A percentile compares a stretch with the other conserved stretches of the same genome.
Conservation (phyloP, 495 filamentous ascomycete genomes). For the Trichoderma orchidacearum region DNA sequence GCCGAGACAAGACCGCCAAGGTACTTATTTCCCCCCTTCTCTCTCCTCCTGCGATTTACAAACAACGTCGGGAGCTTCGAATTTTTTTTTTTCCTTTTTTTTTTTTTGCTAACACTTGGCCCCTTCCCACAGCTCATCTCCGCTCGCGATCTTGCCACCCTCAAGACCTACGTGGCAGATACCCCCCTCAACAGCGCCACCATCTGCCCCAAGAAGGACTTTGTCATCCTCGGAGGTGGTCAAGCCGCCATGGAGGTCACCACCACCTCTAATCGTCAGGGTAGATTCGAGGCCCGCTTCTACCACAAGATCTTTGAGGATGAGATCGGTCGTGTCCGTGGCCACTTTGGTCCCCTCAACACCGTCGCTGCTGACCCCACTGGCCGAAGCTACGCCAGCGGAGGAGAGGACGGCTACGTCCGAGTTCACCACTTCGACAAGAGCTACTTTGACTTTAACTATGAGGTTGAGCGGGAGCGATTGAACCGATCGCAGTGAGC, state of each 20-base stretch:
- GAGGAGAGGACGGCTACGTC: slow-evolving; percentile 97
- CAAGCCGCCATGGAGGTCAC: slow-evolving; percentile 99
- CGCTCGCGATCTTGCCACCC: slow-evolving; percentile 67
- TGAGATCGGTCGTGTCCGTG: slow-evolving; percentile 90
- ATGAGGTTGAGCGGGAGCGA: slow-evolving; percentile 79
- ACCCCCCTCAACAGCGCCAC: slow-evolving; percentile 94
- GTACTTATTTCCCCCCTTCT: slow-evolving; percentile 30
- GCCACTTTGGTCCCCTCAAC: slow-evolving; percentile 88
- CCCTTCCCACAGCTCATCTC: slow-evolving; percentile 49
- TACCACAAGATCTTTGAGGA: slow-evolving; percentile 99
- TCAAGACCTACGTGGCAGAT: slow-evolving; percentile 85
- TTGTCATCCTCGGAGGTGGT: slow-evolving; percentile 91
- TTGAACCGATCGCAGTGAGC: slow-evolving; percentile 2
- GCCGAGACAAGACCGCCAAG: slow-evolving; percentile 95
- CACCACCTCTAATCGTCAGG: slow-evolving; percentile 83
- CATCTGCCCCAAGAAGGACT: slow-evolving; percentile 90
- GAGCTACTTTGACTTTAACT: slow-evolving; percentile 95
- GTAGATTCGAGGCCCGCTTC: slow-evolving; percentile 97
- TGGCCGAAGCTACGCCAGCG: slow-evolving; percentile 82
- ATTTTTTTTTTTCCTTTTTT: too few species aligned
- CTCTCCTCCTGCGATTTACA: neutral
- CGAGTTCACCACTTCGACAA: slow-evolving; percentile 98
- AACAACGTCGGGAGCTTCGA: too few species aligned
- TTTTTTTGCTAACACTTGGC: neutral
- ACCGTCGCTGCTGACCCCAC: slow-evolving; percentile 75